These are phyloP conservation scores for Haplosporangium sp. DNA, from an alignment of 371 early-diverging fungal genomes.

Conservation along the genomic window DNA sequence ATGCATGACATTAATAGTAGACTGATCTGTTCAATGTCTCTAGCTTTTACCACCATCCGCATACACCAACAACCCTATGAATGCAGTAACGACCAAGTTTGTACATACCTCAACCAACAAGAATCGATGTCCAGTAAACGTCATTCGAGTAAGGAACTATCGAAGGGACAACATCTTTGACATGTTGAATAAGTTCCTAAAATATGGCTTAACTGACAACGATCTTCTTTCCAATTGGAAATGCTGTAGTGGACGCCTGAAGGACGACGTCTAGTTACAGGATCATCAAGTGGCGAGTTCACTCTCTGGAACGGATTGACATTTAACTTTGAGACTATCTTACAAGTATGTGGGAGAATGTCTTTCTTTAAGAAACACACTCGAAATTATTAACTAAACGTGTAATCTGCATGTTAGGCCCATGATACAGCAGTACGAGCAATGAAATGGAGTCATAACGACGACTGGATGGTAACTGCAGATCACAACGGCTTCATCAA, in stretches of 20 bases:
- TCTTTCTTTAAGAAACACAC: background rate
- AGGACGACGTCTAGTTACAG: conserved; percentile 98
- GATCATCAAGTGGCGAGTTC: conserved; percentile 98
- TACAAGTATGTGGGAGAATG: conserved; percentile 75
- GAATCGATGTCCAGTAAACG: conserved; percentile 95
- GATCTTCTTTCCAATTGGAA: background rate
- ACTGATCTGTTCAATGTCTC: conserved; percentile 2
- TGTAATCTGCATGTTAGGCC: conserved; percentile 64
- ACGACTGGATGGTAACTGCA: conserved; percentile 96
- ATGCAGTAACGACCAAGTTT: conserved; percentile 91
- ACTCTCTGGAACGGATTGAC: conserved; percentile 99
- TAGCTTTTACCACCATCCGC: conserved; percentile 84
- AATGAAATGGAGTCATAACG: conserved; percentile 99
- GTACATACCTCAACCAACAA: conserved; percentile 99
- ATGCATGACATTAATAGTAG: background rate
- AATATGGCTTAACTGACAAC: background rate
- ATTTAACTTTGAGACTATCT: conserved; percentile 99
- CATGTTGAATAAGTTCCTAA: no score
- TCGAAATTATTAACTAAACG: background rate
- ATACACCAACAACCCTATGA: conserved; percentile 82
- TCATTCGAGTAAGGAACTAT: conserved; percentile 77
- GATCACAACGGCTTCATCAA: conserved; percentile 98
- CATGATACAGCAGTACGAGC: conserved; percentile 96
- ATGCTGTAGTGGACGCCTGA: conserved; percentile 97
- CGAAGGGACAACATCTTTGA: background rate